Base-by-base conservation (phyloP, 2,329 filamentous ascomycete species). In the Macroventuria anomochaeta region DNA sequence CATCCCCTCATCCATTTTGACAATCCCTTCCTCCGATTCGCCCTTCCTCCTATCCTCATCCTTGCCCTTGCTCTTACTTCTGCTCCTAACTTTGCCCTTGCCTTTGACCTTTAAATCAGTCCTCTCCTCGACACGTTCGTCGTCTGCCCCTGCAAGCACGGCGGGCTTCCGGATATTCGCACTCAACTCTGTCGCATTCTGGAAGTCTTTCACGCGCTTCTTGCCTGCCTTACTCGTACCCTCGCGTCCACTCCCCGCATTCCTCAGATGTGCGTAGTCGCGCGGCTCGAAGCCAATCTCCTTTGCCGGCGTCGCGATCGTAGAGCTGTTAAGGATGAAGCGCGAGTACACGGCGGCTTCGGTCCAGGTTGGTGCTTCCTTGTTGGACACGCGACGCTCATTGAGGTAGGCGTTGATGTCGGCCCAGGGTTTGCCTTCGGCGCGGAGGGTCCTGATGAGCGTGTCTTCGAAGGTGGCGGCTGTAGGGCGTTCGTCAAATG, bases 311-410 rank as follows among this genome's bases (percentile, higher is more conserved):
- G 31, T 40, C 2, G 70, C 70, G 25, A 71, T 66, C 2, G 53
- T 49, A 4, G 67, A 64, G 0, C 57, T 59, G 33, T 66, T 71
- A 38, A 70, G 68, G 20, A 74, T 65, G 58, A 71, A 76, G 46
- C 73, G 72, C 7, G 61, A 61, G 58, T 77, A 77, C n/a, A 73
- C 68, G 0, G 69, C 64, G 1, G 67, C 57, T 2, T 61, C 51
- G 17, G 72, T 76, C 41, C 66, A 62, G 23, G 49, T 57, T 2
- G 55, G 51, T 1, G 58, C 33, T 38, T 63, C 59, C 11, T 61
- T 62, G 15, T 32, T 41, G 17, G 52, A 37, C 15, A 43, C 28
- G 31, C 70, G 67, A 32, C 55, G 36, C 7, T 58, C 31, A 53
- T 74, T 75, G 37, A 75, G 60, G 6, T 53, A 28, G 10, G 53